Conservation (phyloP, 2,329 filamentous ascomycete species). For the Sporothrix dimorphospora region DNA sequence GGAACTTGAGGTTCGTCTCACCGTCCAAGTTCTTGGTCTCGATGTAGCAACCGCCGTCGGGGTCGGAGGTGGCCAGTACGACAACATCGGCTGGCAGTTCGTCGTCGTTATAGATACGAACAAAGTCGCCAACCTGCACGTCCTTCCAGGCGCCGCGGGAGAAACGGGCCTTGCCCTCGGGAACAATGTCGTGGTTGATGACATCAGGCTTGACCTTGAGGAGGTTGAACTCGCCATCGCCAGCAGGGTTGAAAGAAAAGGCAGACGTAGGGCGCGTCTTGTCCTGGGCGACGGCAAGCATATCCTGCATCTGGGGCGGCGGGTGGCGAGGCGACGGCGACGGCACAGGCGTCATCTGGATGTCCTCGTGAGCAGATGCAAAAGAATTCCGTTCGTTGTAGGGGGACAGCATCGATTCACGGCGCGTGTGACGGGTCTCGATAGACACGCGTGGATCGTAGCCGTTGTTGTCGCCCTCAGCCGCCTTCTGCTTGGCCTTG, state of each 20-base stretch:
- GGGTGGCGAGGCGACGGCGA: slow-evolving; percentile 67
- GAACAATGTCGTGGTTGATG: slow-evolving; percentile 70
- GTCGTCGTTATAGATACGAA: slow-evolving; percentile 94
- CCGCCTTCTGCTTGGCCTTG: slow-evolving; percentile 54
- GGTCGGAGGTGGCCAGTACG: slow-evolving; percentile 88
- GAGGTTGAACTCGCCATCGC: slow-evolving; percentile 41
- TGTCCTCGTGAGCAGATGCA: slow-evolving; percentile 66
- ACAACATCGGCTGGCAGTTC: slow-evolving; percentile 93
- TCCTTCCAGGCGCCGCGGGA: slow-evolving; percentile 96
- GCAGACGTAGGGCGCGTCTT: slow-evolving; percentile 39
- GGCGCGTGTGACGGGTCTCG: slow-evolving; percentile 61
- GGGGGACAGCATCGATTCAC: slow-evolving; percentile 58
- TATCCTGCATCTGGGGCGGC: slow-evolving; percentile 40
- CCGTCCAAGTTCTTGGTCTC: slow-evolving; percentile 98
- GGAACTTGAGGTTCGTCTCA: slow-evolving; percentile 95
- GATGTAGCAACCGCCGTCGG: slow-evolving; percentile 93
- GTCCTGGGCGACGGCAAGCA: slow-evolving; percentile 46
- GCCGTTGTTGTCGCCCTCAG: slow-evolving; percentile 48
- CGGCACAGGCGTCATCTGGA: slow-evolving; percentile 94
- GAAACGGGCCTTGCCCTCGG: slow-evolving; percentile 76
- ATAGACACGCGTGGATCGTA: slow-evolving; percentile 68
- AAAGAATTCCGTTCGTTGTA: slow-evolving; percentile 53
- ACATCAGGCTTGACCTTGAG: slow-evolving; percentile 59
- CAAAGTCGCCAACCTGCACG: slow-evolving; percentile 91
- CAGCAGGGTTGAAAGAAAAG: slow-evolving; percentile 44